These are phyloP conservation scores for Lachnellula subtilissima DNA, from an alignment of 2,329 filamentous ascomycete species.

Conservation along the genomic window DNA sequence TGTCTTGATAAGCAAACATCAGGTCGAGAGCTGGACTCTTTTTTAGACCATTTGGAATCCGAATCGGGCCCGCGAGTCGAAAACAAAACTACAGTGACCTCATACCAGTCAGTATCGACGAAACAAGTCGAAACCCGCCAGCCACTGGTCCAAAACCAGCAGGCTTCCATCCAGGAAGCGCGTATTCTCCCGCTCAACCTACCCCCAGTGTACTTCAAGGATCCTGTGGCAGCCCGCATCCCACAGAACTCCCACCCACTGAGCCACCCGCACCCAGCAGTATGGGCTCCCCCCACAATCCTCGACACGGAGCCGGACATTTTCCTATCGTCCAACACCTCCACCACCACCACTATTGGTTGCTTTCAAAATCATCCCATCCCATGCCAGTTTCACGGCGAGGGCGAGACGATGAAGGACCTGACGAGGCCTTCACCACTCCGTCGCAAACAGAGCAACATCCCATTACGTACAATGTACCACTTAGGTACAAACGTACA, in stretches of 20 bases:
- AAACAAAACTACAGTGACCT: constrained; percentile 35
- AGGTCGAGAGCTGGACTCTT: constrained; percentile 22
- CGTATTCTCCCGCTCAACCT: constrained; percentile 19
- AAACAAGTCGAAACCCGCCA: constrained; percentile 28
- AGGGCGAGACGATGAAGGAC: background rate
- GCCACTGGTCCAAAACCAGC: constrained; percentile 27
- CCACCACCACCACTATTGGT: constrained; percentile 60
- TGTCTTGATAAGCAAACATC: background rate
- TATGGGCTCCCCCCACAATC: constrained; percentile 15
- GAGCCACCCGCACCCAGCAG: background rate
- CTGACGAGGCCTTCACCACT: constrained; percentile 3
- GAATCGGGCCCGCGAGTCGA: constrained; percentile 14
- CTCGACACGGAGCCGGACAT: constrained; percentile 7
- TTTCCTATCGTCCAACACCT: constrained; percentile 44
- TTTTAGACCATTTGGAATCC: constrained; percentile 35
- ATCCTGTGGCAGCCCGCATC: constrained; percentile 14
- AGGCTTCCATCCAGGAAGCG: constrained; percentile 8
- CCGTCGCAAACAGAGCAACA: constrained; percentile 8
- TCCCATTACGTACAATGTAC: constrained; percentile 10
- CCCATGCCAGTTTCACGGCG: constrained; percentile 12
- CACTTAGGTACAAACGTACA: constrained; percentile 1
- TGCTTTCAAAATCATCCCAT: constrained; percentile 22
- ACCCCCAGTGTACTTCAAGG: constrained; percentile 19
- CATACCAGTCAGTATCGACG: constrained; percentile 35
- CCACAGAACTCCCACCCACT: constrained; percentile 8